Conservation (phyloP, 2,329 filamentous ascomycete genomes). For the Aureobasidium sp. region DNA sequence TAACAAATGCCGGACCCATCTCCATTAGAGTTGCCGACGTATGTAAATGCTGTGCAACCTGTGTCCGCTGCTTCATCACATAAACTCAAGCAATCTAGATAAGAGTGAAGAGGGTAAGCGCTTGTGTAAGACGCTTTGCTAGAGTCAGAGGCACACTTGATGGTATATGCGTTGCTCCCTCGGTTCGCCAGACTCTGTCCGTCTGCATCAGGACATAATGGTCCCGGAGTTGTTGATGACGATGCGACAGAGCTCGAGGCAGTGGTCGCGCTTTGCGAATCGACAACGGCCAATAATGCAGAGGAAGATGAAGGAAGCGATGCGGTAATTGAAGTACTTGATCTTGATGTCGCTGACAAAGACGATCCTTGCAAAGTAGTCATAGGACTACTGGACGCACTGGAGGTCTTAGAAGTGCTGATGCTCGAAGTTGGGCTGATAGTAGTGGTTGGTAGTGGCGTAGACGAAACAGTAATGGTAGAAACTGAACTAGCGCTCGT, state of each 20-base stretch:
- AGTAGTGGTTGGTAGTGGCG: conserved; percentile 27
- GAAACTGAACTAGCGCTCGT: conserved; percentile 29
- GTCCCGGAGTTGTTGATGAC: conserved; percentile 7
- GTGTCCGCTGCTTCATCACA: conserved; percentile 5
- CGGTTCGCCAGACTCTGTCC: conserved; percentile 2
- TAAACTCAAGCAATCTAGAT: conserved; percentile 8
- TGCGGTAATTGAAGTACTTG: background rate
- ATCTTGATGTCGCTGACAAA: background rate
- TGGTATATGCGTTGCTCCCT: conserved; percentile 1
- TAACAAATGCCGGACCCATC: conserved; percentile 8
- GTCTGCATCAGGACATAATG: conserved; percentile 12
- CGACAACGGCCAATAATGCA: background rate
- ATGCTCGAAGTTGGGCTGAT: background rate
- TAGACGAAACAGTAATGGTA: conserved; percentile 39
- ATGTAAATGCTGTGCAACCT: conserved; percentile 10
- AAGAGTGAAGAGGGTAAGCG: conserved; percentile 1
- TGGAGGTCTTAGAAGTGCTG: background rate
- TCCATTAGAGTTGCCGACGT: conserved; percentile 11
- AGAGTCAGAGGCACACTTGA: conserved; percentile 10
- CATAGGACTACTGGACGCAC: background rate
- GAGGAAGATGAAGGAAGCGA: background rate
- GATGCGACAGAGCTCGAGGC: background rate
- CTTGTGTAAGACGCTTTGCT: background rate
- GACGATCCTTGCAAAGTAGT: background rate
- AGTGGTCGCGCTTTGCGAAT: background rate